Evolutionary conservation across 2,329 filamentous ascomycete genomes (phyloP).

Genomic region (Beauveria caledonica): DNA sequence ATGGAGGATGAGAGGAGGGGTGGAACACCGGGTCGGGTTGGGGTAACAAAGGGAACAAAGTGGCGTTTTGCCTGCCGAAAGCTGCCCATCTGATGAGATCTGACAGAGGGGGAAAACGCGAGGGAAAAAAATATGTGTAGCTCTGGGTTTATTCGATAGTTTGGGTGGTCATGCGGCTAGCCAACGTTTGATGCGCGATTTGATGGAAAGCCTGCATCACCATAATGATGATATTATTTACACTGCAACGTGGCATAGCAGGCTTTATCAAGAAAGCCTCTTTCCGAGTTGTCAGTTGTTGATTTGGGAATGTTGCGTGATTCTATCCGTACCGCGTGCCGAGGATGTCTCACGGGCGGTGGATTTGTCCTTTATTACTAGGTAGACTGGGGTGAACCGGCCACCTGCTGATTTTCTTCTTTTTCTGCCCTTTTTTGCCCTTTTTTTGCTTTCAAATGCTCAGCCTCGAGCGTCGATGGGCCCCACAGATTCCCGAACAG

Average conservation of each 20-base stretch:
- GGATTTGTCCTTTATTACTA: too few relatives aligned
- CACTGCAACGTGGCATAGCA: too few relatives aligned
- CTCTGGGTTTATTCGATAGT: background rate
- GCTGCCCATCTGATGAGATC: too few relatives aligned
- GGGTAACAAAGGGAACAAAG: too few relatives aligned
- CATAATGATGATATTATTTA: background rate
- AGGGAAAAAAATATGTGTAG: too few relatives aligned
- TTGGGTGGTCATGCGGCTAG: background rate
- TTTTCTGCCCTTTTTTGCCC: too few relatives aligned
- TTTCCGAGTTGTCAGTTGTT: background rate
- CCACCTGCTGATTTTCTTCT: too few relatives aligned
- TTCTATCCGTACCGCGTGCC: background rate
- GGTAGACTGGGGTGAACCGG: too few relatives aligned
- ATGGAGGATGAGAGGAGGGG: background rate
- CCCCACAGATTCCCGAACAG: background rate
- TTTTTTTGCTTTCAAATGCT: background rate
- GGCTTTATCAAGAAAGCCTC: too few relatives aligned
- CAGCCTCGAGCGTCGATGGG: background rate
- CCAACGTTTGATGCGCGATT: background rate
- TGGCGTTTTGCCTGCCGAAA: too few relatives aligned
- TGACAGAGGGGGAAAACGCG: too few relatives aligned
- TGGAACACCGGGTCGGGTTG: background rate
- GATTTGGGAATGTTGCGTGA: background rate
- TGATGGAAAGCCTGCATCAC: background rate
- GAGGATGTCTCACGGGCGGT: background rate